These are phyloP conservation scores for Ogataea paradorogensis DNA, from an alignment of 805 yeast species.

Conservation along the genomic window DNA sequence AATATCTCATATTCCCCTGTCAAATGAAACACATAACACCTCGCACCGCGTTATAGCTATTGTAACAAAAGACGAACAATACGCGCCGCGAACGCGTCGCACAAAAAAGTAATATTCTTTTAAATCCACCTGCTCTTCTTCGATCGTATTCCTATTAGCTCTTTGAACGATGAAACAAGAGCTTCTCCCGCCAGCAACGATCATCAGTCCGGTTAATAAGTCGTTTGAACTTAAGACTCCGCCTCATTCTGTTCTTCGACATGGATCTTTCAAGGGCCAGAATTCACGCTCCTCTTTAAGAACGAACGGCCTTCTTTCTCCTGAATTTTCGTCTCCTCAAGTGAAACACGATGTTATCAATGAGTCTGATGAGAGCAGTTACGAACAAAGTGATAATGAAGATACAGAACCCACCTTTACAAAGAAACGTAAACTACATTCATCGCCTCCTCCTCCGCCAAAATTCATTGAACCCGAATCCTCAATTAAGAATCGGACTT, in stretches of 20 bases:
- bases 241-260: constrained; percentile 29
- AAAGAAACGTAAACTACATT: constrained; percentile 18
- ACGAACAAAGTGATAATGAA: constrained; percentile 14
- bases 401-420: constrained; percentile 10
- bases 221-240: constrained; percentile 31
- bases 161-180: constrained; percentile 16
- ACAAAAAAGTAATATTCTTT: constrained; percentile 6
- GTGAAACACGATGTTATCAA: constrained; percentile 14
- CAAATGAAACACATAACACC: constrained; percentile 14
- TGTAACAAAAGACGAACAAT: constrained; percentile 6
- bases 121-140: constrained; percentile 11
- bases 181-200: constrained; percentile 24
- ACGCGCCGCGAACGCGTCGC: constrained; percentile 14
- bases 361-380: constrained; percentile 6
- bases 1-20: constrained; percentile 1
- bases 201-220: constrained; percentile 27
- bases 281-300: constrained; percentile 10
- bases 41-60: constrained; percentile 13
- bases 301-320: constrained; percentile 32
- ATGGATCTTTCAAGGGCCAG: constrained; percentile 8
- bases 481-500: constrained; percentile 4
- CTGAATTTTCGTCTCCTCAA: constrained; percentile 50
- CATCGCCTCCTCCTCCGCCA: constrained; percentile 24
- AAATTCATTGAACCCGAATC: constrained; percentile 16
- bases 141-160: constrained; percentile 3